These are phyloP conservation scores for Onygenales sp. DNA, from an alignment of 2,329 filamentous ascomycete genomes.

Conservation along the genomic window DNA sequence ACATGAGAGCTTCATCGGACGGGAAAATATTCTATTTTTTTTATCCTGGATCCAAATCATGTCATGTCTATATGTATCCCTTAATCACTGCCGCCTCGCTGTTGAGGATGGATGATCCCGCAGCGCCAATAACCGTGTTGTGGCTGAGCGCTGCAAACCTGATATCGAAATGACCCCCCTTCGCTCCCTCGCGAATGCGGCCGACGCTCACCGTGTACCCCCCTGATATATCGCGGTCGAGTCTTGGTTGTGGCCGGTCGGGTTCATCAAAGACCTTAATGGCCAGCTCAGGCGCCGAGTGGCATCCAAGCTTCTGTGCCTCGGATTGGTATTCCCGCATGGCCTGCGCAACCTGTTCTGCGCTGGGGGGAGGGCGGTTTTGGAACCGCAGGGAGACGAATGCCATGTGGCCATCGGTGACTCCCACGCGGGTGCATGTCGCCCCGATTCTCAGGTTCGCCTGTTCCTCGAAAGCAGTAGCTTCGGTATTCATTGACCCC, in stretches of 20 bases:
- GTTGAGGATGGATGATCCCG: constrained; percentile 92
- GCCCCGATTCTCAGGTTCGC: constrained; percentile 66
- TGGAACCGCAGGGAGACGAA: constrained; percentile 82
- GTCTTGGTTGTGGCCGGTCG: constrained; percentile 80
- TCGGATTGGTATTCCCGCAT: constrained; percentile 74
- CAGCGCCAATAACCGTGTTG: constrained; percentile 85
- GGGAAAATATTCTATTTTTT: no score
- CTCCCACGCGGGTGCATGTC: constrained; percentile 87
- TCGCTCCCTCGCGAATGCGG: constrained; percentile 70
- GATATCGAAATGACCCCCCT: constrained; percentile 79
- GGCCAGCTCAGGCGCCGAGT: constrained; percentile 69
- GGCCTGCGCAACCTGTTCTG: constrained; percentile 67
- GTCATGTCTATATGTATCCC: constrained; percentile 55
- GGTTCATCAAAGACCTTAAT: constrained; percentile 85
- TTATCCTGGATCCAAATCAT: no score
- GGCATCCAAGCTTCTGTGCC: constrained; percentile 72
- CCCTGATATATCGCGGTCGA: constrained; percentile 74
- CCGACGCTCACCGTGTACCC: constrained; percentile 91
- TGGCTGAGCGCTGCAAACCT: constrained; percentile 93
- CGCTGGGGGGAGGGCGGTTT: constrained; percentile 61
- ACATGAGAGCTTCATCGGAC: no score
- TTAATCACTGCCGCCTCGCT: constrained; percentile 87
- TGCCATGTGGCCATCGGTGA: constrained; percentile 90
- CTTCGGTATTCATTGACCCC: constrained; percentile 60
- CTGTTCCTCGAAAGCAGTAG: constrained; percentile 70